These are phyloP conservation scores for Trametes cinnabarina DNA, from an alignment of 768 basidiomycete species.

Conservation along the genomic window DNA sequence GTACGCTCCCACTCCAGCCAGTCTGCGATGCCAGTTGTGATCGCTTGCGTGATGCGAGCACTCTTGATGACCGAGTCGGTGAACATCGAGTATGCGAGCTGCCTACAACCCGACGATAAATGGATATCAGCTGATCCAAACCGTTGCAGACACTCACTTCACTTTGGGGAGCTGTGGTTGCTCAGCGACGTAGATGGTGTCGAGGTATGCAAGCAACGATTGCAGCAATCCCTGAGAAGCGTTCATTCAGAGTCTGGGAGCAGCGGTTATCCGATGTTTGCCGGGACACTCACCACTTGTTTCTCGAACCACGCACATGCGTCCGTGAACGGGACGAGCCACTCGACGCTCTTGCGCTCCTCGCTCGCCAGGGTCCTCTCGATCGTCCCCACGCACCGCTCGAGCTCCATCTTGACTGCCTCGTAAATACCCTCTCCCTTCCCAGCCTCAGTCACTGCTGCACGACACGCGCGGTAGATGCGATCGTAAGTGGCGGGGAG, in stretches of 20 bases:
- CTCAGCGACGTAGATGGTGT: constrained; percentile 58
- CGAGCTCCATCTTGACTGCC: constrained; percentile 56
- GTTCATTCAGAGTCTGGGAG: not conserved
- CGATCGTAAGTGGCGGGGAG: constrained; percentile 53
- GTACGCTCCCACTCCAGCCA: constrained; percentile 60
- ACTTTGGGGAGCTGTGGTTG: constrained; percentile 40
- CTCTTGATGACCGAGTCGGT: constrained; percentile 50
- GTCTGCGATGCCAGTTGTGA: constrained; percentile 44
- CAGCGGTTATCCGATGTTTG: not conserved
- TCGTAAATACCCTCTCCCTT: constrained; percentile 60
- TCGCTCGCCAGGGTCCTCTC: constrained; percentile 37
- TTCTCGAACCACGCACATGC: constrained; percentile 63
- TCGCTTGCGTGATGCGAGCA: constrained; percentile 38
- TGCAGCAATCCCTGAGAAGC: constrained; percentile 53
- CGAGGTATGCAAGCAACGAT: constrained; percentile 68
- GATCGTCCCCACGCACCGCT: constrained; percentile 47
- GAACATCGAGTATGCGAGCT: constrained; percentile 60
- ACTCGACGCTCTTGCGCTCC: constrained; percentile 36
- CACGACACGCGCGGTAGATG: constrained; percentile 57
- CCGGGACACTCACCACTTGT: constrained; percentile 52
- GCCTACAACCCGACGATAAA: too few species aligned
- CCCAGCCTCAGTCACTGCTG: constrained; percentile 49
- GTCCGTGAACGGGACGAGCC: constrained; percentile 57
- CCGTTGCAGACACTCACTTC: constrained; percentile 38
- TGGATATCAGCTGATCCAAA: too few species aligned